Percentiles rank a stretch among this genome's conserved stretches.
Conservation (phyloP, 768 basidiomycete genomes). For the Podaxis sp. region DNA sequence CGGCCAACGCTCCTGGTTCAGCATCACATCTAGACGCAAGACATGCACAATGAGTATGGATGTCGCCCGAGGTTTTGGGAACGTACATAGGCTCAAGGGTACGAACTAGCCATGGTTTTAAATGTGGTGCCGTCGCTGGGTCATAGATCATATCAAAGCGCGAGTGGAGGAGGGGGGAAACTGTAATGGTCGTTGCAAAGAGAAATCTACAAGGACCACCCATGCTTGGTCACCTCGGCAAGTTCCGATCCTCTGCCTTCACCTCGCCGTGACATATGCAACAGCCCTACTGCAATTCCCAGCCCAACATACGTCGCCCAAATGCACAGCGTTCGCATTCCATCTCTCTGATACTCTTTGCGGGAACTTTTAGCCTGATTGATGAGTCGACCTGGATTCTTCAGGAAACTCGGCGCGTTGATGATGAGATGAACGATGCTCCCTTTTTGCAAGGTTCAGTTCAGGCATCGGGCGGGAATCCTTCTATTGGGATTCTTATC, state of each 20-base stretch:
- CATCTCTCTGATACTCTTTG: too few species aligned
- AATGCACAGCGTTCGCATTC: too few species aligned
- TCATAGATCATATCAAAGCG: slow-evolving; percentile 61
- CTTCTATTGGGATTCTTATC: too few species aligned
- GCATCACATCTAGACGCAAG: slow-evolving; percentile 79
- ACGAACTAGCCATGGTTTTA: slow-evolving; percentile 86
- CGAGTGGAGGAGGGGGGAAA: neutral
- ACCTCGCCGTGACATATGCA: too few species aligned
- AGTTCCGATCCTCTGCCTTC: neutral
- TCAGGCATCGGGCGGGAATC: too few species aligned
- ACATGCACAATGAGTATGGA: slow-evolving; percentile 16
- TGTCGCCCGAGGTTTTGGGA: slow-evolving; percentile 2
- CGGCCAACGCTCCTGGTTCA: slow-evolving; percentile 88
- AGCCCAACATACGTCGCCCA: too few species aligned
- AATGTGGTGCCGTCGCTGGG: slow-evolving; percentile 55
- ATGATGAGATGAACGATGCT: too few species aligned
- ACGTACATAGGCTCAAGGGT: slow-evolving; percentile 90
- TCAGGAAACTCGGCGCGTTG: too few species aligned
- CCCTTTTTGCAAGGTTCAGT: too few species aligned
- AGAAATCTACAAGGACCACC: neutral
- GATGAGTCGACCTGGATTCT: too few species aligned
- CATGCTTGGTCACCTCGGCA: slow-evolving; percentile 14
- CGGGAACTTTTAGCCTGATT: too few species aligned
- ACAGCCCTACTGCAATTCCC: too few species aligned
- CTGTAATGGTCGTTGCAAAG: neutral